These are phyloP conservation scores for barrel medic (Medicago truncatula) DNA, from an alignment of 306 rosid species.

Conservation along the genomic window DNA sequence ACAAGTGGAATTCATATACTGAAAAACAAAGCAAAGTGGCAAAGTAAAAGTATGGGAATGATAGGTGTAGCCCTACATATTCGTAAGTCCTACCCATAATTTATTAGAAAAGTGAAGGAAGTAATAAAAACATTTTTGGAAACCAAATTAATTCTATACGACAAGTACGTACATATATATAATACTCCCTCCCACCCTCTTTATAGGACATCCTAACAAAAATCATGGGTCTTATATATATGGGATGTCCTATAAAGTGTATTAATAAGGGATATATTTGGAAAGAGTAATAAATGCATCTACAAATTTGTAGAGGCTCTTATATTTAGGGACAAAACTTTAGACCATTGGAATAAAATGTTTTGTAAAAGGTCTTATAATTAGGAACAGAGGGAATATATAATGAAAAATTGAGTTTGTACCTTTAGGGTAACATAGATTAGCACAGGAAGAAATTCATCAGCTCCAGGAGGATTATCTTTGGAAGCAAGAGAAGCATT, in stretches of 20 bases:
- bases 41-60: conserved; percentile 1
- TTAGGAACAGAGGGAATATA: not conserved
- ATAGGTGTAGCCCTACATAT: conserved; percentile 6
- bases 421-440: conserved; percentile 88
- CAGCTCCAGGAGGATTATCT: conserved; percentile 90
- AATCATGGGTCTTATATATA: too few relatives aligned
- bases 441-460: conserved; percentile 97
- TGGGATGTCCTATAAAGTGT: too few relatives aligned
- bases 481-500: conserved; percentile 90
- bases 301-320: too few relatives aligned
- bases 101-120: conserved; percentile 28
- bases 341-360: too few relatives aligned
- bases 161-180: not conserved
- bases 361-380: too few relatives aligned
- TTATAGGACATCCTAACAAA: too few relatives aligned
- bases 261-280: too few relatives aligned
- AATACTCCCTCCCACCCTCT: too few relatives aligned
- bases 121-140: not conserved
- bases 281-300: too few relatives aligned
- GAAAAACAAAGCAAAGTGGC: conserved; percentile 23
- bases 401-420: conserved; percentile 34
- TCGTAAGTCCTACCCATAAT: conserved; percentile 1
- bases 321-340: too few relatives aligned
- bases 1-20: not conserved
- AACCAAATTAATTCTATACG: conserved; percentile 18